phyloP scores from a whole-genome alignment of 495 filamentous ascomycete species.

The Lasiosphaeria miniovina region DNA sequence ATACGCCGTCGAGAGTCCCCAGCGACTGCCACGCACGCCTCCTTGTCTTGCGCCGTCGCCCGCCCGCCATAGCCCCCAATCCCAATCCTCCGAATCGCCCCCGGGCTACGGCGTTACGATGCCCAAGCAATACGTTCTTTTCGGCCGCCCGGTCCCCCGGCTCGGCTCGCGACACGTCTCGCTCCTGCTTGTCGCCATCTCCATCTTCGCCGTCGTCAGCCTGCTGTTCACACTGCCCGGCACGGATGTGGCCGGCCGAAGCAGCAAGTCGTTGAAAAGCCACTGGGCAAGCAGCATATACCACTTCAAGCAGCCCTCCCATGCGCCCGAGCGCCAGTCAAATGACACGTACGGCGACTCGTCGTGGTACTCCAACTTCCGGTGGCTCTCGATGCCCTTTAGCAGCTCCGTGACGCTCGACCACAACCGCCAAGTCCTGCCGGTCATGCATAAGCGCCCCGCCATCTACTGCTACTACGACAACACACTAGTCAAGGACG shows the following conservation, averaged over 20 bases:
- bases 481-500: slow-evolving; percentile 53
- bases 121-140: slow-evolving; percentile 49
- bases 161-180: slow-evolving; percentile 44
- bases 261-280: slow-evolving; percentile 30
- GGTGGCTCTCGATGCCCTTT: slow-evolving; percentile 81
- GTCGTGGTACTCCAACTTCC: slow-evolving; percentile 84
- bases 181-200: slow-evolving; percentile 41
- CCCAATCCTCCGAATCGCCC: background rate
- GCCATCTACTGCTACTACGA: slow-evolving; percentile 95
- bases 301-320: slow-evolving; percentile 66
- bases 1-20: no score
- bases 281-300: slow-evolving; percentile 44
- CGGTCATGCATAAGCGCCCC: slow-evolving; percentile 66
- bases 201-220: slow-evolving; percentile 43
- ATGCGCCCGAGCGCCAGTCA: slow-evolving; percentile 68
- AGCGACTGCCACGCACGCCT: no score
- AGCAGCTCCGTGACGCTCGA: slow-evolving; percentile 82
- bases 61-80: background rate
- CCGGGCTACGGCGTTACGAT: slow-evolving; percentile 27
- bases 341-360: slow-evolving; percentile 75
- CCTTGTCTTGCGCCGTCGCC: no score
- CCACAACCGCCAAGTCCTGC: slow-evolving; percentile 82
- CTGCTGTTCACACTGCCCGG: slow-evolving; percentile 49
- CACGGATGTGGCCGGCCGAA: slow-evolving; percentile 5
- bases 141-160: slow-evolving; percentile 43